Base-by-base conservation (phyloP, 2,329 filamentous ascomycete genomes). In the Calonectria montana region DNA sequence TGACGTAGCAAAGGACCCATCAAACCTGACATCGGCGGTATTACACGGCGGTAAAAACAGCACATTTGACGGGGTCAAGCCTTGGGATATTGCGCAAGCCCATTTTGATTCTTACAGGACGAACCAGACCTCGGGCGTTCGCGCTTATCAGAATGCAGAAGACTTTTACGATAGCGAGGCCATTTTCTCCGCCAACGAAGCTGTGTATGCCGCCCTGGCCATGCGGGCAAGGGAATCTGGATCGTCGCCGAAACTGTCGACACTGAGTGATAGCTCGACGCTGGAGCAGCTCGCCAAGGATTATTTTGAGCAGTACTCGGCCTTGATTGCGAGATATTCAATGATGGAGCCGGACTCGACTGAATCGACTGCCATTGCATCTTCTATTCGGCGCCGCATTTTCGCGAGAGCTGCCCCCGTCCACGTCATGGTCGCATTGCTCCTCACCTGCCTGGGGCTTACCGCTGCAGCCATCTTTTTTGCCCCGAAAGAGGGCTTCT, bases 221-320 rank as follows among this genome's bases (percentile, higher is more conserved):
- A 74, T 81, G 69, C 75, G 76, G 15, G 73, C 73, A 61, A 76
- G 75, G 25, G 73, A 78, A 10, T 71, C 74, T 8, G 72, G 71
- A 13, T 75, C 41, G 1, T 39, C 75, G 0, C 77, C 78, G 0
- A 57, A 75, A 15, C 67, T 81, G 1, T 76, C 76, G 2, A 74
- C 73, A 3, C 73, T 84, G 1, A 62, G 81, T 4, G 75, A 82
- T 2, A 39, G 73, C 0, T 64, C 64, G 6, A 77, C 74, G 3
- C 65, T 85, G 27, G 69, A 75, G 15, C 59, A 68, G 3, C 70
- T 85, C 9, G 76, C 77, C 1, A 71, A 76, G 10, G 77, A 76
- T 15, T 84, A 84, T 53, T 85, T 78, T 64, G 72, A 76, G 16
- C 83, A 84, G 64, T 83, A 82, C 53, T 77, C 82, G 0, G 81